Evolutionary conservation across 495 filamentous ascomycete genomes (phyloP).

Genomic region (Annulohypoxylon maeteangense): DNA sequence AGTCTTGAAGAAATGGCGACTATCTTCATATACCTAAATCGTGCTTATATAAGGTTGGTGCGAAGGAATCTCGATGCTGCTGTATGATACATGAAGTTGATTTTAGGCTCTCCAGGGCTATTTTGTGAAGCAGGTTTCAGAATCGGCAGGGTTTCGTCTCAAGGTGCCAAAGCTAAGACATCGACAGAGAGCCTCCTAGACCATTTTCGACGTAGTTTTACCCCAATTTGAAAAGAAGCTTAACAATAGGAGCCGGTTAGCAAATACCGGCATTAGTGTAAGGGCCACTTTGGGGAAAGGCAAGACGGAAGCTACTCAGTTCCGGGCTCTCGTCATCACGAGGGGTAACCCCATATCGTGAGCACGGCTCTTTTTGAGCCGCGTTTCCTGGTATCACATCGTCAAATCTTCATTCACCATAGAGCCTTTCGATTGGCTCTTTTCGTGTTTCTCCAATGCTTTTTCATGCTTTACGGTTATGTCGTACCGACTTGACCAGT

Average conservation of each 20-base stretch:
- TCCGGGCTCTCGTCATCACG: constrained; percentile 17
- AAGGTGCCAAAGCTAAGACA: constrained; percentile 9
- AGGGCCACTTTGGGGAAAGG: neutral
- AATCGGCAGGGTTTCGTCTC: constrained; percentile 38
- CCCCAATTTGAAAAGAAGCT: constrained; percentile 21
- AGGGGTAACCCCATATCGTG: constrained; percentile 7
- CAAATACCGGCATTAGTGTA: constrained; percentile 3
- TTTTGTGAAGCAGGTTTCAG: constrained; percentile 35
- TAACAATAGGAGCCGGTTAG: constrained; percentile 9
- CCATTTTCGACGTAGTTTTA: constrained; percentile 14
- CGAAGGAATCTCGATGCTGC: neutral
- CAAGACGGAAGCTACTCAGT: constrained; percentile 18
- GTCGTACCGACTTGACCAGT: constrained; percentile 21
- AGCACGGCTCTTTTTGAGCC: constrained; percentile 38
- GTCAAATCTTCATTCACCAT: constrained; percentile 14
- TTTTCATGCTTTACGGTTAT: constrained; percentile 13
- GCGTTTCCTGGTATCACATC: constrained; percentile 41
- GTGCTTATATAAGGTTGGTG: neutral
- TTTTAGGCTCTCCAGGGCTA: constrained; percentile 27
- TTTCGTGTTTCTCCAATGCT: constrained; percentile 2
- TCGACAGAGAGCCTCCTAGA: constrained; percentile 18
- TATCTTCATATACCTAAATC: neutral
- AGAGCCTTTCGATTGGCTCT: constrained; percentile 18
- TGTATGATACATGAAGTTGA: constrained; percentile 19
- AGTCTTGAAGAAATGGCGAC: neutral